phyloP scores from a whole-genome alignment of 768 basidiomycete genomes.

The Calocera viscosa region DNA sequence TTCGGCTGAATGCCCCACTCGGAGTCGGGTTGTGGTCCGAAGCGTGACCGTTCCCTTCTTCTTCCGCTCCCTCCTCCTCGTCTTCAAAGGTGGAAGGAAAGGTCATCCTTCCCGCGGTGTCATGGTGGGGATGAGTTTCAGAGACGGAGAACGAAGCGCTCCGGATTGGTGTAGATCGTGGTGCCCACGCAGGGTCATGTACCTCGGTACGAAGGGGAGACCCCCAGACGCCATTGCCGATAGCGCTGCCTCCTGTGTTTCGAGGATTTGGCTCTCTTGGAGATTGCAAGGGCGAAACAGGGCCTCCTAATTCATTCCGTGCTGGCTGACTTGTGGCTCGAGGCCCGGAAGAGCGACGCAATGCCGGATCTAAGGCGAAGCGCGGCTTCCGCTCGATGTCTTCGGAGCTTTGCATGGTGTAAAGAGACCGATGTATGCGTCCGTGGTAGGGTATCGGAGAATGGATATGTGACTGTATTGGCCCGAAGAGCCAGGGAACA shows the following conservation, averaged over 20 bases:
- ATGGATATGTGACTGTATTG: background rate
- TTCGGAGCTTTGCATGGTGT: background rate
- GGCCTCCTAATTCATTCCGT: background rate
- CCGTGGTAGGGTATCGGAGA: background rate
- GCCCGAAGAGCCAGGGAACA: background rate
- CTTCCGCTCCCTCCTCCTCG: constrained; percentile 37
- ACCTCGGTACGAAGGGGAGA: background rate
- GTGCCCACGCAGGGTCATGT: background rate
- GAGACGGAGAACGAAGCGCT: constrained; percentile 2
- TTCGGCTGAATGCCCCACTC: background rate
- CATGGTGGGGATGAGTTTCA: background rate
- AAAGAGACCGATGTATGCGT: too few species aligned
- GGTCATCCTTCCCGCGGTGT: constrained; percentile 10
- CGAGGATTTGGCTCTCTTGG: background rate
- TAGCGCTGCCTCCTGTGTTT: background rate
- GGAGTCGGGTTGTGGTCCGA: background rate
- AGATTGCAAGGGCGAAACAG: background rate
- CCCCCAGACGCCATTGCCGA: background rate
- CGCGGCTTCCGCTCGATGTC: constrained; percentile 1
- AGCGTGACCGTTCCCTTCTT: background rate
- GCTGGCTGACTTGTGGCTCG: constrained; percentile 1
- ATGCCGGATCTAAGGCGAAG: background rate
- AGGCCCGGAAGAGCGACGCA: background rate
- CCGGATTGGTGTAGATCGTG: background rate
- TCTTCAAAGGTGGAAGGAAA: constrained; percentile 74